Base-by-base conservation (phyloP, 2,329 filamentous ascomycete genomes). In the Xylariaceae sp. region DNA sequence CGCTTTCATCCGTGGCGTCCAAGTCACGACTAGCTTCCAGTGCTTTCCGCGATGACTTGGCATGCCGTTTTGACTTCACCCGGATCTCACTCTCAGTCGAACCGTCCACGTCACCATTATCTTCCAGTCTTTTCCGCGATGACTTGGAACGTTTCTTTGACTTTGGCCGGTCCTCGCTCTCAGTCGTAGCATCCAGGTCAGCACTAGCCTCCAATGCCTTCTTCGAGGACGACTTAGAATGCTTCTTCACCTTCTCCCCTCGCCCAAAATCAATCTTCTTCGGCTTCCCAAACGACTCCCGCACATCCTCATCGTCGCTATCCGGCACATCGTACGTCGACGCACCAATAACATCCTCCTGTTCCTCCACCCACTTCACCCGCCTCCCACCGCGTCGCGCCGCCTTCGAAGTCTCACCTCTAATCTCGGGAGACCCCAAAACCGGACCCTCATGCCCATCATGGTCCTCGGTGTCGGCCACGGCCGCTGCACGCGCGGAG, bases 151-250 rank as follows among this genome's bases (percentile, higher is more conserved):
- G 64, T 18, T 59, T 65, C 10, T 60, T 54, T 13, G 64, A 63
- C 23, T 30, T 30, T 4, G 23, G 4, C 23, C 34, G 51, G 10
- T 53, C 59, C 30, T 54, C 51, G 2, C 44, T 53, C 44, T 18
- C 34, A 15, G 41, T 51, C 3, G 53, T 55, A 35, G 50, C 47
- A 37, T 61, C 59, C 13, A 55, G 39, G 53, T 72, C 71, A 9
- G 69, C 69, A 30, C 65, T 68, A 9, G 69, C 72, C 55, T 69
- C 68, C 1, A 68, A 69, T 11, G 71, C 55, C 51, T 59, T 67
- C 35, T 61, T 61, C 17, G 62, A 44, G 37, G 62, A 47, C 5
- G 23, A 30, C 23, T 30, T 30, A 5, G 23, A 30, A 30, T 30
- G 23, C 15, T 57, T 51, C 17, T 56, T 7, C 37, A 13, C 39